Evolutionary conservation across 1,284 basidiomycete genomes (phyloP), one percentile per base, ranked within the genome.

Genomic region (Apiotrichum brassicae): DNA sequence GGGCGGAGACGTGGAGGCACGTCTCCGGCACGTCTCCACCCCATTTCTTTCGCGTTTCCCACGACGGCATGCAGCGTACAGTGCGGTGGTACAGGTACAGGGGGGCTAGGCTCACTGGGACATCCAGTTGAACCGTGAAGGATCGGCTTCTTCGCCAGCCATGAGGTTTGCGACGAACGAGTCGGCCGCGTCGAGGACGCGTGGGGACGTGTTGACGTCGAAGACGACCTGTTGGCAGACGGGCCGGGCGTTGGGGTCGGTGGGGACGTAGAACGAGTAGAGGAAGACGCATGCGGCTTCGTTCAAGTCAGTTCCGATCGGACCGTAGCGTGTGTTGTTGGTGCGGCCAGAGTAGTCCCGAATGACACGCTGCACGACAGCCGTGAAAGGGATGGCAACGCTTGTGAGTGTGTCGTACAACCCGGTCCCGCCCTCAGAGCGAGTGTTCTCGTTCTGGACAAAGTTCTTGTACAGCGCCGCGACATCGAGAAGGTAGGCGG

Each of bases 151-250:
- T 30, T 58, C 56, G 18, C 41, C 50, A 2, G 49, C 47, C 3
- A 58, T 26, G 9, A 58, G 48, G 9, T 51, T 44, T 5, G 41
- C 37, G 4, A 51, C 51, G 19, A 54, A 43, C 20, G 51, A 49
- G 19, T 57, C 51, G 20, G 43, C 18, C 16, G 30, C 41, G 13
- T 37, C 24, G 43, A 38, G 49, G 16, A 33, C 28, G 7, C 18
- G 36, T 2, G 28, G 32, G 2, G 32, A 6, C 11, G 13, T 20
- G 37, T 32, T 24, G 28, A n/a, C 9, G 37, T 50, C 48, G 34
- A 57, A 57, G 40, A 49, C 56, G 19, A 58, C 48, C 8, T 42
- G 47, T 1, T 52, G 49, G 43, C 53, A 54, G 16, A 51, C 30
- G 18, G 41, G 42, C 4, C 33, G 24, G 2, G 30, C 23, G 19